These are phyloP conservation scores for Tulasnella sp. DNA, from an alignment of 768 basidiomycete species.

Conservation along the genomic window DNA sequence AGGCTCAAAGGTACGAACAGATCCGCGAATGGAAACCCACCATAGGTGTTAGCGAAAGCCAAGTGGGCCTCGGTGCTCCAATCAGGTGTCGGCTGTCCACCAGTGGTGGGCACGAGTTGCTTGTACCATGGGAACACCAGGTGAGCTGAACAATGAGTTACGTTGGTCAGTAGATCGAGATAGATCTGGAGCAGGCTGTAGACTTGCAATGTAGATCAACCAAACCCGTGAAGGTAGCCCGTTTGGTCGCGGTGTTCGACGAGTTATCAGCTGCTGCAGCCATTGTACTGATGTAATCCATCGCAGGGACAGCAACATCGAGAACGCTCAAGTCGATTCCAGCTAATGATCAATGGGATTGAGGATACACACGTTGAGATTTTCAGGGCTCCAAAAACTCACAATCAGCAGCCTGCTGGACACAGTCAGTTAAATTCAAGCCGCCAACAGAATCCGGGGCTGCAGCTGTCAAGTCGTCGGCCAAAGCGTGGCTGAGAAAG, in stretches of 20 bases:
- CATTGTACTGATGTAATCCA: conserved; percentile 4
- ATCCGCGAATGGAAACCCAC: background rate
- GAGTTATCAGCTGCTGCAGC: background rate
- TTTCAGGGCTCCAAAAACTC: background rate
- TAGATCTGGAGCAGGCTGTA: too few species aligned
- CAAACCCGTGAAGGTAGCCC: background rate
- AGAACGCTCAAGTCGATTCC: conserved; percentile 1
- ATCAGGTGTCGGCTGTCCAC: background rate
- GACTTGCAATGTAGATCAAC: conserved; percentile 11
- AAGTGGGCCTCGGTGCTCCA: background rate
- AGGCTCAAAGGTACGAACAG: background rate
- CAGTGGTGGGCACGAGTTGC: conserved; percentile 6
- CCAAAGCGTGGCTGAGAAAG: background rate
- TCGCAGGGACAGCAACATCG: background rate
- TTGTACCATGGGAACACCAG: conserved; percentile 10
- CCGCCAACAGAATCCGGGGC: background rate
- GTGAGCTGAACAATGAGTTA: background rate
- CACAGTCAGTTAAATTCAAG: background rate
- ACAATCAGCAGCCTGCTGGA: background rate
- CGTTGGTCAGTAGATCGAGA: background rate
- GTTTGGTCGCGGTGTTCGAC: background rate
- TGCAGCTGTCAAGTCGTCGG: background rate
- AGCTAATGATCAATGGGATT: background rate
- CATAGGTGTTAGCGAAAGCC: background rate
- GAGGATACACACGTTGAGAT: background rate